Evolutionary conservation across 306 rosid genomes (phyloP).

Genomic region (Aeschynomene evenia): DNA sequence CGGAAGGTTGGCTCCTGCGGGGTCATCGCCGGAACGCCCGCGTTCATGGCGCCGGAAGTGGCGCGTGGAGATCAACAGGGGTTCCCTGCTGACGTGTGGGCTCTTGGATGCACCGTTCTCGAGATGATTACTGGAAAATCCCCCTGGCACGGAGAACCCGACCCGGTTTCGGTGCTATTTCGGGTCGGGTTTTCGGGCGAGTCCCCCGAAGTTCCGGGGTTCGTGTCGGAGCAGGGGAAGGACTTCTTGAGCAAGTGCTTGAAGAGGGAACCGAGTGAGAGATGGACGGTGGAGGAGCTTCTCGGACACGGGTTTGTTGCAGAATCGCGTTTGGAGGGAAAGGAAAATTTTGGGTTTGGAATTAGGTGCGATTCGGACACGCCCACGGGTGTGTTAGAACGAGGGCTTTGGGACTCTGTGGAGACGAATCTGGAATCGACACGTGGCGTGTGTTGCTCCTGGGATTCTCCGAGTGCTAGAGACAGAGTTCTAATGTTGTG

Average conservation of each 20-base stretch:
- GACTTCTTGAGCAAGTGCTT: conserved; percentile 77
- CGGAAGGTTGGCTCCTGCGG: conserved; percentile 25
- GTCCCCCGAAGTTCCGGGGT: conserved; percentile 61
- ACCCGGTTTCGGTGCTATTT: conserved; percentile 61
- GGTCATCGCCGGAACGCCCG: conserved; percentile 66
- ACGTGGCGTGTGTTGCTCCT: conserved; percentile 3
- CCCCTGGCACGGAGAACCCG: conserved; percentile 53
- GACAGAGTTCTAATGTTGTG: conserved; percentile 55
- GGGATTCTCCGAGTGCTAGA: conserved; percentile 20
- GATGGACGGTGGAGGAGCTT: conserved; percentile 74
- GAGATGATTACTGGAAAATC: conserved; percentile 79
- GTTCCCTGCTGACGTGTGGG: conserved; percentile 84
- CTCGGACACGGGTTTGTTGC: conserved; percentile 60
- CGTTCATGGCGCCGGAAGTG: conserved; percentile 93
- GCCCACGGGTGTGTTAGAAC: conserved; percentile 65
- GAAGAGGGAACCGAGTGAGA: conserved; percentile 50
- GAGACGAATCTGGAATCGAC: conserved; percentile 33
- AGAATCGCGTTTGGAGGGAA: conserved; percentile 4
- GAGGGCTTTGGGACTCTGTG: conserved; percentile 49
- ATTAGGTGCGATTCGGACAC: conserved; percentile 30
- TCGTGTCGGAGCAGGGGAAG: conserved; percentile 59
- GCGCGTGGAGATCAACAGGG: conserved; percentile 89
- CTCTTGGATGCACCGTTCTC: conserved; percentile 73
- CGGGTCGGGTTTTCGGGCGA: conserved; percentile 58
- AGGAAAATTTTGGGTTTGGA: conserved; percentile 21